A percentile compares a stretch with the other conserved stretches of the same genome.
These are phyloP conservation scores for Cantharellus cinnabarinus DNA, from an alignment of 768 basidiomycete species.

Conservation along the genomic window DNA sequence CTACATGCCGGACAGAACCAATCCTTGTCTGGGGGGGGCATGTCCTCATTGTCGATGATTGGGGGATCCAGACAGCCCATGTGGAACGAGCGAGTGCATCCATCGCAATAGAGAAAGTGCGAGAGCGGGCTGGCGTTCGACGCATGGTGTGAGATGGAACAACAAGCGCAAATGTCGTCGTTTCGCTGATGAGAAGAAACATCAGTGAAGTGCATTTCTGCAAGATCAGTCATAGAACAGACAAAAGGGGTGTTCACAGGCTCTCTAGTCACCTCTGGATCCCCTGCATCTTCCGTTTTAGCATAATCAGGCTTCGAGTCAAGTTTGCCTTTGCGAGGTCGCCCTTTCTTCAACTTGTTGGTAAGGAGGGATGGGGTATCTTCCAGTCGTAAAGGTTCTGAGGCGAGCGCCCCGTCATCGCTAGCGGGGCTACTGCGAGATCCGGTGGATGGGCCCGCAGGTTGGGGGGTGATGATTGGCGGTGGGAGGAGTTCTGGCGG, in stretches of 20 bases:
- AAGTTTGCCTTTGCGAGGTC: not conserved
- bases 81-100: slow-evolving; percentile 90
- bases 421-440: no score
- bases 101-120: slow-evolving; percentile 79
- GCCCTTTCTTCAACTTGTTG: not conserved
- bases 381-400: not conserved
- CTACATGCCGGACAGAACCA: slow-evolving; percentile 66
- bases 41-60: slow-evolving; percentile 56
- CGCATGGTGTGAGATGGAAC: slow-evolving; percentile 14
- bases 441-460: no score
- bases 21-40: slow-evolving; percentile 45
- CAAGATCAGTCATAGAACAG: not conserved
- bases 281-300: not conserved
- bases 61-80: slow-evolving; percentile 94
- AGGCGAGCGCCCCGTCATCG: no score
- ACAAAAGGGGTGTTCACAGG: not conserved
- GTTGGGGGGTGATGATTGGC: no score
- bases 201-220: not conserved
- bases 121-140: slow-evolving; percentile 28
- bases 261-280: not conserved
- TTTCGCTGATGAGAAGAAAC: slow-evolving; percentile 25
- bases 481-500: no score
- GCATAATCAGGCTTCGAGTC: not conserved
- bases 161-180: slow-evolving; percentile 73
- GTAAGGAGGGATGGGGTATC: not conserved